Evolutionary conservation across 2,329 filamentous ascomycete species (phyloP).

Genomic region (Trichoderma sp.): DNA sequence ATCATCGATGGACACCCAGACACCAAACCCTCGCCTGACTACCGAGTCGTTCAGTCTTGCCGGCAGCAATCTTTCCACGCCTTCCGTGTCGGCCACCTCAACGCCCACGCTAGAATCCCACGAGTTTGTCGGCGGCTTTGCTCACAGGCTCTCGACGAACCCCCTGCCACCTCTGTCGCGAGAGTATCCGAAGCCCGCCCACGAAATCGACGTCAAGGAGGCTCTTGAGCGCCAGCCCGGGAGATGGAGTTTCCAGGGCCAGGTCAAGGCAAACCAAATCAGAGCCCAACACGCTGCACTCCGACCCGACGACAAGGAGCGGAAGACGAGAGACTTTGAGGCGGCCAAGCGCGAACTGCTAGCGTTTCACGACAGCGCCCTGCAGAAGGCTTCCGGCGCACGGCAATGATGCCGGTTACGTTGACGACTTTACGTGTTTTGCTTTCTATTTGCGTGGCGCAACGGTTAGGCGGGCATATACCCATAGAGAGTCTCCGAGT

Average conservation of each 20-base stretch:
- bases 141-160: slow-evolving; percentile 5
- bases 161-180: slow-evolving; percentile 36
- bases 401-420: not conserved
- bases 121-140: slow-evolving; percentile 4
- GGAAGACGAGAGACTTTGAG: slow-evolving; percentile 41
- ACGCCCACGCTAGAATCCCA: slow-evolving; percentile 12
- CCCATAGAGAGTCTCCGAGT: slow-evolving; percentile 8
- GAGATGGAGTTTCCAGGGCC: slow-evolving; percentile 40
- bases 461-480: not conserved
- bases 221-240: slow-evolving; percentile 43
- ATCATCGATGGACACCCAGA: slow-evolving; percentile 4
- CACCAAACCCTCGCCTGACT: slow-evolving; percentile 1
- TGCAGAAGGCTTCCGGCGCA: not conserved
- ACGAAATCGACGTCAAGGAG: slow-evolving; percentile 41
- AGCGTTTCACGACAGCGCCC: slow-evolving; percentile 33
- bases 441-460: slow-evolving; percentile 5
- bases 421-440: not conserved
- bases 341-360: slow-evolving; percentile 48
- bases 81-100: slow-evolving; percentile 4
- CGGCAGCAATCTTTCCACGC: slow-evolving; percentile 10
- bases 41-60: slow-evolving; percentile 1
- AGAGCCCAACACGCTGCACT: slow-evolving; percentile 23
- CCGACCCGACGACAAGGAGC: slow-evolving; percentile 33
- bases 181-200: slow-evolving; percentile 40
- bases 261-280: slow-evolving; percentile 34